Conservation (phyloP, 1,284 basidiomycete species). For the Irpex sp. region DNA sequence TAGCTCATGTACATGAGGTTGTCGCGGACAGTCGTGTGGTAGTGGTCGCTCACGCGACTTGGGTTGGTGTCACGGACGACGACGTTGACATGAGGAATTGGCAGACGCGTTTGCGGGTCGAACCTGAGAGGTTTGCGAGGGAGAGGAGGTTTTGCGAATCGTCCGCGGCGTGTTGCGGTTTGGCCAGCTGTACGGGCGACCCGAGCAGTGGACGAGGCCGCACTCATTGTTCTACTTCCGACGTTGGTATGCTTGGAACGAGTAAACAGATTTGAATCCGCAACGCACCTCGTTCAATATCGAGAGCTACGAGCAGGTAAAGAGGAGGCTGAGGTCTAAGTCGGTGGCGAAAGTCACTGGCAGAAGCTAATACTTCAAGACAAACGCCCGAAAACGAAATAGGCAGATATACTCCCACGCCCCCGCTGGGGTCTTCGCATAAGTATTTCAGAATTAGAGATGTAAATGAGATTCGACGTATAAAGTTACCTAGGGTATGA, state of each 20-base stretch:
- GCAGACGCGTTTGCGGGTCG: conserved; percentile 46
- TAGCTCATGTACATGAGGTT: conserved; percentile 97
- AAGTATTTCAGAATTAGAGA: not conserved
- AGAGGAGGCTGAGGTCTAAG: too few relatives aligned
- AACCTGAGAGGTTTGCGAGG: conserved; percentile 37
- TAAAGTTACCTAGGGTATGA: conserved; percentile 12
- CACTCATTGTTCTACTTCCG: too few relatives aligned
- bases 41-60: conserved; percentile 81
- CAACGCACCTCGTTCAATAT: too few relatives aligned
- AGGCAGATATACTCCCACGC: too few relatives aligned
- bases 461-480: not conserved
- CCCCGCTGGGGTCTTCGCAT: too few relatives aligned
- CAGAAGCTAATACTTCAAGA: too few relatives aligned
- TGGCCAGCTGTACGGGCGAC: conserved; percentile 1
- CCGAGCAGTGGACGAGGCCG: not conserved
- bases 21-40: conserved; percentile 76
- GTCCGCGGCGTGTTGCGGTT: not conserved
- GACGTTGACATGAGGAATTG: conserved; percentile 60
- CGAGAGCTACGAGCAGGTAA: too few relatives aligned
- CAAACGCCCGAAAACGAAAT: too few relatives aligned
- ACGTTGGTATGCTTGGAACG: too few relatives aligned
- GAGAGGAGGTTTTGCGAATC: conserved; percentile 1
- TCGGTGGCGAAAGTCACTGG: too few relatives aligned
- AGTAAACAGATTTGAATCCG: too few relatives aligned
- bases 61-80: conserved; percentile 67